phyloP scores from a whole-genome alignment of 805 yeast genomes.

The Wickerhamiella allomyrinae region DNA sequence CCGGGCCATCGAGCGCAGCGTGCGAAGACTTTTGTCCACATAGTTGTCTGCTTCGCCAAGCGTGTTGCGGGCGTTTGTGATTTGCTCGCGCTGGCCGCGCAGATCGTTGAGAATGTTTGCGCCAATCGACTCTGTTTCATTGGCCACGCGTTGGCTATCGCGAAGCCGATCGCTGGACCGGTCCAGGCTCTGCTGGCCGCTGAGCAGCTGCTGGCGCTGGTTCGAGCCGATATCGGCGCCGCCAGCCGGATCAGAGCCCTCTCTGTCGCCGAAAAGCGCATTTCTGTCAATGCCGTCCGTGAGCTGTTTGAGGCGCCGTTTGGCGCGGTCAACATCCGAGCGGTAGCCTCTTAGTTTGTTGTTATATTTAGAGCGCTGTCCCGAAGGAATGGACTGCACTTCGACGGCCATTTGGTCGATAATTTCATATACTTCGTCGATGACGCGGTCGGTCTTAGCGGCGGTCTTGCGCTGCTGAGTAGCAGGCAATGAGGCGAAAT shows the following conservation, averaged over 20 bases:
- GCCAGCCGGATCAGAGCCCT: conserved; percentile 17
- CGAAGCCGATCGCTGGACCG: conserved; percentile 68
- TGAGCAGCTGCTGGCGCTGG: conserved; percentile 71
- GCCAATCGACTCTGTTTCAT: conserved; percentile 86
- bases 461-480: conserved; percentile 23
- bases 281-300: conserved; percentile 60
- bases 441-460: conserved; percentile 14
- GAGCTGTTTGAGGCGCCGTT: conserved; percentile 34
- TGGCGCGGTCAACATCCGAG: conserved; percentile 42
- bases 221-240: conserved; percentile 29
- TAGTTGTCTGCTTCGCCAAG: conserved; percentile 81
- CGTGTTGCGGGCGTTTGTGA: conserved; percentile 71
- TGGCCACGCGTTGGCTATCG: conserved; percentile 79
- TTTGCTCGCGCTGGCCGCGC: conserved; percentile 86
- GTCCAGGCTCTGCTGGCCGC: conserved; percentile 67
- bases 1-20: conserved; percentile 82
- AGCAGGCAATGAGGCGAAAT: conserved; percentile 36
- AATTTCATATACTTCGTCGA: conserved; percentile 71
- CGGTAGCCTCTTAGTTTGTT: conserved; percentile 62
- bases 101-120: conserved; percentile 79
- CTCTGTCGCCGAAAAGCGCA: conserved; percentile 51
- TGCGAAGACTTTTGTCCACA: conserved; percentile 77
- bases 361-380: conserved; percentile 53
- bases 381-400: conserved; percentile 70
- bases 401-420: conserved; percentile 82